These are phyloP conservation scores for Curvularia spicifera DNA, from an alignment of 2,329 filamentous ascomycete species.

Conservation along the genomic window DNA sequence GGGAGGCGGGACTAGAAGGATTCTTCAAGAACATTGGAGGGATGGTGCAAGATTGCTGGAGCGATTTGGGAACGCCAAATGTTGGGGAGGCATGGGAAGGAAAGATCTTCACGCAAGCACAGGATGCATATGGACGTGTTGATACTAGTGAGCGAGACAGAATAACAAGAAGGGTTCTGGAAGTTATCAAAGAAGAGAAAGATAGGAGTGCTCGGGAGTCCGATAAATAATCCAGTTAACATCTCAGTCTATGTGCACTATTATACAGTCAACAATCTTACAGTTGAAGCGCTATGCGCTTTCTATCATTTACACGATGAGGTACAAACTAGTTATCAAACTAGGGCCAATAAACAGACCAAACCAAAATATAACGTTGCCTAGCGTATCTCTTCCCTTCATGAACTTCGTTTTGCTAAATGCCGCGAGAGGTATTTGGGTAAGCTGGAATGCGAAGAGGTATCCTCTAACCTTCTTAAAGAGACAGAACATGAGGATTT, in stretches of 20 bases:
- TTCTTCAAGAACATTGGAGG: slow-evolving; percentile 64
- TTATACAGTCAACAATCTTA: background rate
- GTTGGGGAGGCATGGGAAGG: slow-evolving; percentile 56
- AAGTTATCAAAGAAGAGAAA: slow-evolving; percentile 47
- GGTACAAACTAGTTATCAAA: slow-evolving; percentile 61
- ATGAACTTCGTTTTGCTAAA: slow-evolving; percentile 72
- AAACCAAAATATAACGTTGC: slow-evolving; percentile 79
- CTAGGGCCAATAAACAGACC: slow-evolving; percentile 80
- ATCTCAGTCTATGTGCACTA: background rate
- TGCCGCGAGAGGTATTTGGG: slow-evolving; percentile 72
- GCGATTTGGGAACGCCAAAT: slow-evolving; percentile 54
- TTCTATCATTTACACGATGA: slow-evolving; percentile 50
- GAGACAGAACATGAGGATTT: slow-evolving; percentile 80
- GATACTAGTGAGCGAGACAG: slow-evolving; percentile 51
- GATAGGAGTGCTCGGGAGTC: background rate
- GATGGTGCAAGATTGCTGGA: slow-evolving; percentile 63
- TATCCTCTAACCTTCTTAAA: slow-evolving; percentile 81
- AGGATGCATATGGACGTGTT: slow-evolving; percentile 56
- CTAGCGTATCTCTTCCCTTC: slow-evolving; percentile 66
- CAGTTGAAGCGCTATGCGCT: background rate
- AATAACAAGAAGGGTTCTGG: slow-evolving; percentile 52
- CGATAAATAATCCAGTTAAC: background rate
- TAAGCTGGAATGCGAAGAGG: slow-evolving; percentile 74
- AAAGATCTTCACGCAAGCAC: slow-evolving; percentile 54
- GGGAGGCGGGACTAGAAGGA: slow-evolving; percentile 58